These are phyloP conservation scores for Coelastrella sp. DNA, from an alignment of 139 green algal genomes.

Conservation along the genomic window DNA sequence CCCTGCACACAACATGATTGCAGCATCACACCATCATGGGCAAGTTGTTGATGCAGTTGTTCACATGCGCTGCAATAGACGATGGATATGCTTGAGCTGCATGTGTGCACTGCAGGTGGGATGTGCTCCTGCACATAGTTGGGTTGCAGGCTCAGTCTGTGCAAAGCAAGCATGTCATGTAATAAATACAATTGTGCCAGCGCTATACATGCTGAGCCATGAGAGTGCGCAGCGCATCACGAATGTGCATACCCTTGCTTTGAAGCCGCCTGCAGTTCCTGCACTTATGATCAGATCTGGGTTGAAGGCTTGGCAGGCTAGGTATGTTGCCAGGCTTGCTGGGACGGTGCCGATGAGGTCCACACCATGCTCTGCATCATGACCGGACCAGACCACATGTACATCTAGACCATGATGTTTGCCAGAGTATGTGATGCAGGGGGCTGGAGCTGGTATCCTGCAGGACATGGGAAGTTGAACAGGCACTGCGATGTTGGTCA, in stretches of 20 bases:
- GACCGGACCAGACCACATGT: slow-evolving; percentile 86
- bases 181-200: too few species aligned
- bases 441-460: slow-evolving; percentile 70
- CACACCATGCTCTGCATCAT: slow-evolving; percentile 73
- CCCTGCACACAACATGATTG: slow-evolving; percentile 62
- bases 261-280: slow-evolving; percentile 95
- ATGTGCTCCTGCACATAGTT: too few species aligned
- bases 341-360: slow-evolving; percentile 92
- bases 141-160: too few species aligned
- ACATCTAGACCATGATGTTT: slow-evolving; percentile 62
- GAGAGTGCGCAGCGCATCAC: too few species aligned
- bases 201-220: not conserved
- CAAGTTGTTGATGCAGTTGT: not conserved
- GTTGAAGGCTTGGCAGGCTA: slow-evolving; percentile 80
- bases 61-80: too few species aligned
- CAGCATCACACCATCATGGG: too few species aligned
- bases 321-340: slow-evolving; percentile 88
- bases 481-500: too few species aligned
- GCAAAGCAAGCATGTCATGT: too few species aligned
- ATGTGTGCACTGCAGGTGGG: too few species aligned
- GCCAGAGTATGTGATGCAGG: slow-evolving; percentile 79
- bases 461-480: not conserved
- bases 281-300: slow-evolving; percentile 94
- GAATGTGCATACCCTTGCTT: slow-evolving; percentile 66
- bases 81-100: too few species aligned